Conservation (phyloP, 23 red algal species). For the Gracilaria gracilis region DNA sequence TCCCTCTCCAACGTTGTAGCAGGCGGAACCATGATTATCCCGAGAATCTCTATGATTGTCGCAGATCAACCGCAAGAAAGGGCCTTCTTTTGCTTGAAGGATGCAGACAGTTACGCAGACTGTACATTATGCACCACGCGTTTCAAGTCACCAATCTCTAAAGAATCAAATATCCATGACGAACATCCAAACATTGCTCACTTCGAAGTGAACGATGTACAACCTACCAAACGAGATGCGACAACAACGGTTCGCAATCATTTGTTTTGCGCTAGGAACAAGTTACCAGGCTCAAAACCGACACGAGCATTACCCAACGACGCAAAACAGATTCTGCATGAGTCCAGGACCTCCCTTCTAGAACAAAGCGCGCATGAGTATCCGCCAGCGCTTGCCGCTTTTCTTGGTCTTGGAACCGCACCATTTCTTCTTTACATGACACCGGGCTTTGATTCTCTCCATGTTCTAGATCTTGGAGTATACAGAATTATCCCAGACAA, state of each 20-base stretch:
- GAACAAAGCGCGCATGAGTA: background rate
- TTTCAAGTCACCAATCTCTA: background rate
- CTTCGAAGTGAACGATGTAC: background rate
- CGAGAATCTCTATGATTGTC: background rate
- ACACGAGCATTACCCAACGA: background rate
- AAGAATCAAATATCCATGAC: background rate
- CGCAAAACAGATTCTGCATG: background rate
- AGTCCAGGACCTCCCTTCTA: background rate
- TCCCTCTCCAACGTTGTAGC: background rate
- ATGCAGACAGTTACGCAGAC: background rate
- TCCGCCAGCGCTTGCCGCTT: background rate
- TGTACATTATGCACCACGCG: background rate
- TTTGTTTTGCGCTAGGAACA: background rate
- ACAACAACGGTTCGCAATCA: background rate
- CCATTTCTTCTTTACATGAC: background rate
- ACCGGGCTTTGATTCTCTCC: background rate
- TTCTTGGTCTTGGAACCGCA: background rate
- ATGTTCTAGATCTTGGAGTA: background rate
- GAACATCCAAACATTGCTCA: background rate
- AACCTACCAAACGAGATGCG: background rate
- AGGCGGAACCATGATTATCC: background rate
- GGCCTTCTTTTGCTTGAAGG: background rate
- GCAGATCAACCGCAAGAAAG: conserved; percentile 11
- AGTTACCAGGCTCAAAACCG: background rate
- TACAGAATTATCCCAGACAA: background rate